Conservation (phyloP, 2,329 filamentous ascomycete genomes). For the Lomentospora prolificans region DNA sequence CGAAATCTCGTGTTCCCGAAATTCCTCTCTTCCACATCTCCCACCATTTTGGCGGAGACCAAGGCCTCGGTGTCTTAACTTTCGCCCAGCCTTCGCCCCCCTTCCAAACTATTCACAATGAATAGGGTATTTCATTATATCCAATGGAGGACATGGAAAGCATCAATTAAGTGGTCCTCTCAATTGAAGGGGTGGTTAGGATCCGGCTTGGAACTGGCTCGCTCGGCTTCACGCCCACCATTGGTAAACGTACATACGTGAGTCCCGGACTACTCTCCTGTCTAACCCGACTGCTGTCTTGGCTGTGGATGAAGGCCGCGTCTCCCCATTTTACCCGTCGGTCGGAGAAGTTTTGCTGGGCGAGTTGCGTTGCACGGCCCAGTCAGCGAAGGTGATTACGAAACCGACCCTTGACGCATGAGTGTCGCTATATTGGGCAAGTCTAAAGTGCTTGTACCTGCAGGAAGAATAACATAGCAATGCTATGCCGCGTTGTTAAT, state of each 20-base stretch:
- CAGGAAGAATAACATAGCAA: background rate
- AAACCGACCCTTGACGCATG: background rate
- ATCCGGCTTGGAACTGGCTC: too few relatives aligned
- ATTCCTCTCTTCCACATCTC: background rate
- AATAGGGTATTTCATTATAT: too few relatives aligned
- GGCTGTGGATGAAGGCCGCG: too few relatives aligned
- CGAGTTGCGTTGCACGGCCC: background rate
- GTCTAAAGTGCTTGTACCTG: background rate
- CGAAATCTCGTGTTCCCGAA: background rate
- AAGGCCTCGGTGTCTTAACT: background rate
- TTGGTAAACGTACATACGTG: too few relatives aligned
- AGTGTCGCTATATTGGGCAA: background rate
- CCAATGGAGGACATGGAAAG: too few relatives aligned
- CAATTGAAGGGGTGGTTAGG: too few relatives aligned
- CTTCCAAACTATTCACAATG: too few relatives aligned
- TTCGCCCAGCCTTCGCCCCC: background rate
- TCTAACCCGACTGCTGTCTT: too few relatives aligned
- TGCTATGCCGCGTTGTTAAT: constrained; percentile 3
- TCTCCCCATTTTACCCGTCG: constrained; percentile 2
- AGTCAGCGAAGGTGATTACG: background rate
- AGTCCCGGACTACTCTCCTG: too few relatives aligned
- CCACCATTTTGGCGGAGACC: background rate
- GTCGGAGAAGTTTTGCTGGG: background rate
- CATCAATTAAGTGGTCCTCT: too few relatives aligned
- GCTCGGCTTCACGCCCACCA: too few relatives aligned